Percentiles rank a stretch among this genome's conserved stretches.
These are phyloP conservation scores for Sporisorium scitamineum DNA, from an alignment of 1,284 basidiomycete genomes.

Conservation along the genomic window DNA sequence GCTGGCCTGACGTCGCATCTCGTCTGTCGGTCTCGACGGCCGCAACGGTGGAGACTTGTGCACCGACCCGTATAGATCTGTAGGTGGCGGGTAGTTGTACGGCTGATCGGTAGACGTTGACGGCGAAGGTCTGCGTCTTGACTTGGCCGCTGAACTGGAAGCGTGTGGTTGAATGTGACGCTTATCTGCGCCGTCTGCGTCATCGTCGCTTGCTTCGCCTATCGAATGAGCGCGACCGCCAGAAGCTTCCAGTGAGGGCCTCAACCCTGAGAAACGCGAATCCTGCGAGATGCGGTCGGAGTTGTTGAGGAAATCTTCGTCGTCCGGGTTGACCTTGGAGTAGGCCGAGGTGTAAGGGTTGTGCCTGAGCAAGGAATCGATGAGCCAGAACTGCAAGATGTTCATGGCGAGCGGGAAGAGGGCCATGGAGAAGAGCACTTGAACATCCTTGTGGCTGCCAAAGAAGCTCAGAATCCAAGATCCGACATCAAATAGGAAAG, in stretches of 20 bases:
- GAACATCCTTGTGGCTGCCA: conserved; percentile 71
- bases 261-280: conserved; percentile 23
- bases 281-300: conserved; percentile 39
- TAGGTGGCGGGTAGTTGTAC: conserved; percentile 32
- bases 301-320: conserved; percentile 34
- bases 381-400: conserved; percentile 67
- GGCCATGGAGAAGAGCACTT: conserved; percentile 78
- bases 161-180: conserved; percentile 24
- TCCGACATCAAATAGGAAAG: conserved; percentile 79
- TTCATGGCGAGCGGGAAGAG: conserved; percentile 92
- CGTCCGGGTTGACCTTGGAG: conserved; percentile 44
- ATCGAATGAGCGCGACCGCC: conserved; percentile 16
- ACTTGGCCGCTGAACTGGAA: conserved; percentile 10
- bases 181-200: conserved; percentile 5
- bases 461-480: conserved; percentile 88
- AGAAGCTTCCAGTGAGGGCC: conserved; percentile 1
- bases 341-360: conserved; percentile 59
- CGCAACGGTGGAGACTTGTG: conserved; percentile 26
- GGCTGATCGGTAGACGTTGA: conserved; percentile 21
- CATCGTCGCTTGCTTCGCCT: conserved; percentile 26
- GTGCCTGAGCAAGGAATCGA: conserved; percentile 65
- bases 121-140: conserved; percentile 24
- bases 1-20: conserved; percentile 42
- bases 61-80: conserved; percentile 31
- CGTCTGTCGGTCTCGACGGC: conserved; percentile 18